These are phyloP conservation scores for Metschnikowia reukaufii DNA, from an alignment of 805 yeast species.

Conservation along the genomic window DNA sequence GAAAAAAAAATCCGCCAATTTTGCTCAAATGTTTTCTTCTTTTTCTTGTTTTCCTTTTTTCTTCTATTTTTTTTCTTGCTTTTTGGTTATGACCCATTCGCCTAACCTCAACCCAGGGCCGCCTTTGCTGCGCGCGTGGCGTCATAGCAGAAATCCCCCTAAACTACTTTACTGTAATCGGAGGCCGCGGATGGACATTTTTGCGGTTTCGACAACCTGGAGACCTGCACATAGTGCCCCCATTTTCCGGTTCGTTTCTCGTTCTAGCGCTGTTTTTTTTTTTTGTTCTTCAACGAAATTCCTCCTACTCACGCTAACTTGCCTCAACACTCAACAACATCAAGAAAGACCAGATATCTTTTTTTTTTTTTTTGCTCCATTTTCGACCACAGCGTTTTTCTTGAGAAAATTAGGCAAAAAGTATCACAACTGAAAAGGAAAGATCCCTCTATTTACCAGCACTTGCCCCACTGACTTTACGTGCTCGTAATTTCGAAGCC, in stretches of 20 bases:
- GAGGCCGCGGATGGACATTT: neutral
- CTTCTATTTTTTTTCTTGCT: no score
- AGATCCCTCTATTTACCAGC: neutral
- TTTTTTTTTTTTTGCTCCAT: no score
- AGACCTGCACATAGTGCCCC: conserved; percentile 5
- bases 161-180: neutral
- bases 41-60: no score
- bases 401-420: neutral
- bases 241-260: conserved; percentile 4
- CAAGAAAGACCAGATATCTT: no score
- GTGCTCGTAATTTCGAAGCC: conserved; percentile 1
- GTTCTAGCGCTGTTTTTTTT: conserved; percentile 7
- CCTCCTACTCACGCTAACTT: conserved; percentile 9
- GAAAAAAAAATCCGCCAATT: neutral
- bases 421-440: no score
- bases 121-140: no score
- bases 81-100: no score
- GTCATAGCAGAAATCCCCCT: no score
- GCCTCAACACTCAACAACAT: conserved; percentile 3
- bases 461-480: neutral
- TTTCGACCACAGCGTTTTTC: neutral
- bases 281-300: conserved; percentile 10
- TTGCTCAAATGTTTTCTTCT: neutral
- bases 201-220: neutral
- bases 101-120: no score